Evolutionary conservation across 2,329 filamentous ascomycete genomes (phyloP).

Genomic region (Chrysoporthe deuterocubensis): DNA sequence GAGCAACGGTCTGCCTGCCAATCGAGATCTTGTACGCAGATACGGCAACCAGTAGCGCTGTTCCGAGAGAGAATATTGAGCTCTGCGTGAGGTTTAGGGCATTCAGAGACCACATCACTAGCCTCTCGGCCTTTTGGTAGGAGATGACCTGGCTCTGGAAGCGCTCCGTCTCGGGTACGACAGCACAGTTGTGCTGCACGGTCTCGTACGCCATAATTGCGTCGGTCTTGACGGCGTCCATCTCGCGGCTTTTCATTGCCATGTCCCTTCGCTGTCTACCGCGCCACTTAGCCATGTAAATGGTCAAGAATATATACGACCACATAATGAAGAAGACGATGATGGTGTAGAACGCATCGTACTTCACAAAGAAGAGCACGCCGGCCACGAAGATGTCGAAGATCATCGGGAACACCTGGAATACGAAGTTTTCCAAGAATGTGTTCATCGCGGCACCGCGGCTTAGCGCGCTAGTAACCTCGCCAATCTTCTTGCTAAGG

Average conservation of each 20-base stretch:
- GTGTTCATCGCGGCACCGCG: slow-evolving; percentile 53
- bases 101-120: slow-evolving; percentile 60
- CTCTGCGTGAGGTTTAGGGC: slow-evolving; percentile 66
- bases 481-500: slow-evolving; percentile 54
- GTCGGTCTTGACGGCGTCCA: slow-evolving; percentile 55
- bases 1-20: slow-evolving; percentile 55
- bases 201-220: slow-evolving; percentile 57
- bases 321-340: slow-evolving; percentile 54
- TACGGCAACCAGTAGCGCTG: slow-evolving; percentile 63
- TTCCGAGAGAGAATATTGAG: slow-evolving; percentile 64
- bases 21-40: slow-evolving; percentile 66
- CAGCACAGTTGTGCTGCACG: slow-evolving; percentile 68
- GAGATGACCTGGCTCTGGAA: slow-evolving; percentile 59
- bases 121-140: slow-evolving; percentile 61
- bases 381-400: slow-evolving; percentile 54
- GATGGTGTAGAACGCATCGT: slow-evolving; percentile 53
- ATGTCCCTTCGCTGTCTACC: slow-evolving; percentile 49
- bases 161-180: slow-evolving; percentile 60
- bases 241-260: slow-evolving; percentile 48
- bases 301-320: slow-evolving; percentile 54
- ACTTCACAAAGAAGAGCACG: slow-evolving; percentile 49
- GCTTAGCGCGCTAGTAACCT: slow-evolving; percentile 54
- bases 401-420: slow-evolving; percentile 55
- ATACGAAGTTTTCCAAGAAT: slow-evolving; percentile 53
- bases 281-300: slow-evolving; percentile 54